Evolutionary conservation across 2,329 filamentous ascomycete species (phyloP).

Genomic region (Stachybotrys chartarum): DNA sequence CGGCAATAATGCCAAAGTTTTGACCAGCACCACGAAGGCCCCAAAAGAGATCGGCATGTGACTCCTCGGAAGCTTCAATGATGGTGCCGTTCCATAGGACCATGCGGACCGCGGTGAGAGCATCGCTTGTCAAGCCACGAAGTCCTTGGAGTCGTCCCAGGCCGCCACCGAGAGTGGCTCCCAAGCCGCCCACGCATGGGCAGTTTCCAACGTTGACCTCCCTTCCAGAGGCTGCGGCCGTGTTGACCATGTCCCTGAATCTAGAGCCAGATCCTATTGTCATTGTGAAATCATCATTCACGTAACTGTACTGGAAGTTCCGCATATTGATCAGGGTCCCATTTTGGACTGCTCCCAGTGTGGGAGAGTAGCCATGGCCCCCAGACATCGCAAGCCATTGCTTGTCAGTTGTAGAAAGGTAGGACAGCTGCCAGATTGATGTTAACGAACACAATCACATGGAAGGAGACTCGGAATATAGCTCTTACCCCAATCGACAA

Average conservation of each 20-base stretch:
- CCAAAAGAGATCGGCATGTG: not conserved
- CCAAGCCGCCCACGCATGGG: not conserved
- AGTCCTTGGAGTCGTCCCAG: not conserved
- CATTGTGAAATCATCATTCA: not conserved
- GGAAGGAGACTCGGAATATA: not conserved
- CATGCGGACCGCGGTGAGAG: not conserved
- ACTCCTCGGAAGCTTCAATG: not conserved
- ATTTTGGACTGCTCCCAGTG: not conserved
- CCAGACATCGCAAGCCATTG: not conserved
- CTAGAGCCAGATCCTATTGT: not conserved
- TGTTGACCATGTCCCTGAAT: not conserved
- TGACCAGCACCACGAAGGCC: not conserved
- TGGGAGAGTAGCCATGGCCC: not conserved
- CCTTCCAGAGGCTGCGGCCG: not conserved
- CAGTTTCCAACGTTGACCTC: not conserved
- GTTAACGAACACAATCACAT: not conserved
- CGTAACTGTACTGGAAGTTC: not conserved
- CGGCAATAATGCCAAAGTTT: not conserved
- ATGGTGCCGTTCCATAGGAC: not conserved
- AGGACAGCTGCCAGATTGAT: not conserved
- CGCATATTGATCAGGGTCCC: not conserved
- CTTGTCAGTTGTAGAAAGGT: not conserved
- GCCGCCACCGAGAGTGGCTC: not conserved
- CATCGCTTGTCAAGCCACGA: not conserved
- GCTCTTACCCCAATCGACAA: not conserved